Evolutionary conservation across 73 alveolate genomes (phyloP).

Genomic region (Chromera velia): DNA sequence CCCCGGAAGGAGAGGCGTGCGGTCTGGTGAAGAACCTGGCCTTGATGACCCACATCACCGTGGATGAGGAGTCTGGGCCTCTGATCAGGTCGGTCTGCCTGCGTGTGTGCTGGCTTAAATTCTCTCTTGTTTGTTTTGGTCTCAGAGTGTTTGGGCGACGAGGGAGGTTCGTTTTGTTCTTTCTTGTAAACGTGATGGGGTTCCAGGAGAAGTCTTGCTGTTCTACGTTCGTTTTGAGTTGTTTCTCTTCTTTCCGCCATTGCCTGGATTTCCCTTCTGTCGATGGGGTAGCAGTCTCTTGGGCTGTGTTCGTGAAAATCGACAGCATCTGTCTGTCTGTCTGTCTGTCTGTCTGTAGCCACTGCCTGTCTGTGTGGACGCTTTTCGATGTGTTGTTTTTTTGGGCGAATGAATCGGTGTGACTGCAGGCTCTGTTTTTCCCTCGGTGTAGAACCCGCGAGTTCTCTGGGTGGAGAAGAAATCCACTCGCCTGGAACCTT

Average conservation of each 20-base stretch:
- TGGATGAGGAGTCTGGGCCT: constrained; percentile 71
- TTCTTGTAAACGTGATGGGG: neutral
- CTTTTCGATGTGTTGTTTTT: no score
- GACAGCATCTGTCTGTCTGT: no score
- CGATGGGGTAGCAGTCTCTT: no score
- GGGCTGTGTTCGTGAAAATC: no score
- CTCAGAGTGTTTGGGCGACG: neutral
- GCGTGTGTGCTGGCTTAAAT: no score
- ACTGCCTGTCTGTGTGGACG: no score
- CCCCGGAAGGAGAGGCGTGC: constrained; percentile 98
- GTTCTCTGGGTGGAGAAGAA: constrained; percentile 73
- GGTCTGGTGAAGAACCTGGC: constrained; percentile 92
- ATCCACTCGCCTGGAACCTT: constrained; percentile 50
- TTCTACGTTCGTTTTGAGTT: neutral
- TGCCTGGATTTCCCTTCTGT: no score
- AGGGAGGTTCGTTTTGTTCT: neutral
- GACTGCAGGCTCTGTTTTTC: neutral
- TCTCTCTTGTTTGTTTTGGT: neutral
- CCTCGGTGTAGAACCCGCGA: constrained; percentile 78
- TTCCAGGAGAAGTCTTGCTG: neutral
- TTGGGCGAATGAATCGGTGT: no score
- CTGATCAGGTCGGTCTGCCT: constrained; percentile 57
- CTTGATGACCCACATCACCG: constrained; percentile 91
- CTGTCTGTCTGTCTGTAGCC: no score
- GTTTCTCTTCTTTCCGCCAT: no score